Base-by-base conservation (phyloP, 164 flowering plant species). In the Vitis rupestris region DNA sequence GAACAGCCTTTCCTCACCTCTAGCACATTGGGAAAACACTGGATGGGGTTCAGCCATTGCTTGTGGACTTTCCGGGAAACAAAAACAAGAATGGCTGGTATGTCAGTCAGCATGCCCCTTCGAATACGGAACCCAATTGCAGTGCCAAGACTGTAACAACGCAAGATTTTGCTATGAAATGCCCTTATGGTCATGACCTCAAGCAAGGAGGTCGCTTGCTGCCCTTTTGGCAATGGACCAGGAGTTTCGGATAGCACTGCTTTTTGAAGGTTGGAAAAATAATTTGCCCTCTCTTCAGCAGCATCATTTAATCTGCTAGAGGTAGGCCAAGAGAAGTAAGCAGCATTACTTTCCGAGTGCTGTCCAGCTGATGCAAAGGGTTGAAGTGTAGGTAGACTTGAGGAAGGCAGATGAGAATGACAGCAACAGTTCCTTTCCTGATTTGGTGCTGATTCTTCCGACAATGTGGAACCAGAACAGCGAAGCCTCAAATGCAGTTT, bases 121-220 rank as follows among this genome's bases (percentile, higher is more conserved):
- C 81, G 80, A 66, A 88, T 88, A 47, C 93, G 84, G 70, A 87
- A 88, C 1, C 93, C 93, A 75, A 88, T 76, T 12, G 93, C 93
- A 10, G 93, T 88, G 19, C 93, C 93, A 50, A 88, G 90, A 71
- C 93, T 87, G 67, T 83, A 88, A 68, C 93, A 82, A 12, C 90
- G 86, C 75, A 88, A 69, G 49, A 88, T 85, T 58, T 87, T 87
- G 82, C 93, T 88, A 70, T 88, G 93, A 74, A 85, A 88, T 58
- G 93, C 89, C 71, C 93, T 83, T 31, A 88, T 88, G 1, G 90
- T 88, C 93, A 87, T 86, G 57, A 88, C 82, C 72, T 88, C 93
- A 50, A 87, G 90, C 74, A 88, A 76, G 31, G 93, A 80, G 58
- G 77, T 79, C 16, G 93, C 93, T 65, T 80, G 85, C 64, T 87